Base-by-base conservation (phyloP, 495 filamentous ascomycete genomes). In the Tuber microsphaerosporum region DNA sequence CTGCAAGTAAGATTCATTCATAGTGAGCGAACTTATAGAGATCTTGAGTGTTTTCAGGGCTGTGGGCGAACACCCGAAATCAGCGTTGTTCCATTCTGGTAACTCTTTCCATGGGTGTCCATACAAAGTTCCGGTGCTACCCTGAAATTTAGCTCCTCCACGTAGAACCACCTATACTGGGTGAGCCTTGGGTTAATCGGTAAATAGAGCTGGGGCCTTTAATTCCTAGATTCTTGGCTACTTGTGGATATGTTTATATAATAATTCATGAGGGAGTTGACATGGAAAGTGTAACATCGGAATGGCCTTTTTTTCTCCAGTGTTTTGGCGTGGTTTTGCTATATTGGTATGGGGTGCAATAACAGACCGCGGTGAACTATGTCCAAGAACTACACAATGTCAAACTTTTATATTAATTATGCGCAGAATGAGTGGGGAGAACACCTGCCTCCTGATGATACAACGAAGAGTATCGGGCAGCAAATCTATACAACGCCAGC, bases 321-420 rank as follows among this genome's bases (percentile, higher is more conserved):
- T 3, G 2, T 56, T n/a, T 0, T 10, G 1, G 20, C 3, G 48
- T 9, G 22, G 48, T 12, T 56, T 48, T n/a, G 22, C 9, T n/a
- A 8, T 56, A 22, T 14, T 61, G 2, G 9, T 9, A 12, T 0
- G 20, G 48, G 48, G 9, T 31, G n/a, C 10, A 61, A 61, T 26
- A n/a, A n/a, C 51, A 1, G 51, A 14, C 10, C 22, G 9, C 51
- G 10, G n/a, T 20, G 20, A 71, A 22, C 10, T 71, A 10, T 70
- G 69, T 16, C 73, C 69, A 5, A 44, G 12, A 61, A 10, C 2
- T 8, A 2, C 16, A 46, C 20, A 39, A 17, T 48, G 39, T 69
- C 20, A 14, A 71, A 9, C 8, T 72, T 17, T 45, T 75, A 72
- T 75, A 51, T 43, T 12, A 65, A n/a, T 70, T 65, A 65, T 34